phyloP scores from a whole-genome alignment of 2,329 filamentous ascomycete species.

The Hysterium pulicare region DNA sequence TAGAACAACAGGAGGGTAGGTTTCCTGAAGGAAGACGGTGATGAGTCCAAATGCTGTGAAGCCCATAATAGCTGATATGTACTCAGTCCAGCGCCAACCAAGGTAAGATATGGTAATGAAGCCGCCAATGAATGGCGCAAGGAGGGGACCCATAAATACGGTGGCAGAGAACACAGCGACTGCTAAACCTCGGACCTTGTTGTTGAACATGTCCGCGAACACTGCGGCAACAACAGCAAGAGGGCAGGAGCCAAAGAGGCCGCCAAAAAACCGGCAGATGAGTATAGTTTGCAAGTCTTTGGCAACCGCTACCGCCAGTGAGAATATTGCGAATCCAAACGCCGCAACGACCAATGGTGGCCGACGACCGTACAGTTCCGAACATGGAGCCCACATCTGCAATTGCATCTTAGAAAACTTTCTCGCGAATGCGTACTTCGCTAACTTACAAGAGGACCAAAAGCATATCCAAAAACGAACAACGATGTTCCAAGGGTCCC shows the following conservation, averaged over 20 bases:
- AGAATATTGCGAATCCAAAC: conserved; percentile 52
- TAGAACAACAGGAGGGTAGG: conserved; percentile 57
- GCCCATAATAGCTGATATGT: conserved; percentile 57
- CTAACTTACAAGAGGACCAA: conserved; percentile 31
- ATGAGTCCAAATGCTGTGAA: conserved; percentile 48
- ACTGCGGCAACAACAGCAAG: conserved; percentile 52
- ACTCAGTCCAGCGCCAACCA: conserved; percentile 56
- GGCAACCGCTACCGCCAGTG: conserved; percentile 46
- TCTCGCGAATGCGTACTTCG: not conserved
- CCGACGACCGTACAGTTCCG: conserved; percentile 51
- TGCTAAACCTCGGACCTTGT: conserved; percentile 37
- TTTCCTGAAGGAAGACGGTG: conserved; percentile 55
- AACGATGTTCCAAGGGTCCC: conserved; percentile 32
- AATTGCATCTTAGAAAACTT: not conserved
- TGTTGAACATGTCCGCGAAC: conserved; percentile 57
- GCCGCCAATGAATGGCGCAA: conserved; percentile 54
- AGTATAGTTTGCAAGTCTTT: conserved; percentile 54
- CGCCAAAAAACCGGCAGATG: conserved; percentile 53
- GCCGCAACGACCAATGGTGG: conserved; percentile 47
- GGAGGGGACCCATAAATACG: conserved; percentile 49
- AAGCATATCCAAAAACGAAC: conserved; percentile 36
- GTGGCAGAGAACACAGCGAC: conserved; percentile 52
- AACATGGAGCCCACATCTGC: conserved; percentile 48
- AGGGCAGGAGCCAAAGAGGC: conserved; percentile 53
- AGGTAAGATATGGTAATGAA: conserved; percentile 49